phyloP scores from a whole-genome alignment of 2,329 filamentous ascomycete species.

The Sporothrix globosa region DNA sequence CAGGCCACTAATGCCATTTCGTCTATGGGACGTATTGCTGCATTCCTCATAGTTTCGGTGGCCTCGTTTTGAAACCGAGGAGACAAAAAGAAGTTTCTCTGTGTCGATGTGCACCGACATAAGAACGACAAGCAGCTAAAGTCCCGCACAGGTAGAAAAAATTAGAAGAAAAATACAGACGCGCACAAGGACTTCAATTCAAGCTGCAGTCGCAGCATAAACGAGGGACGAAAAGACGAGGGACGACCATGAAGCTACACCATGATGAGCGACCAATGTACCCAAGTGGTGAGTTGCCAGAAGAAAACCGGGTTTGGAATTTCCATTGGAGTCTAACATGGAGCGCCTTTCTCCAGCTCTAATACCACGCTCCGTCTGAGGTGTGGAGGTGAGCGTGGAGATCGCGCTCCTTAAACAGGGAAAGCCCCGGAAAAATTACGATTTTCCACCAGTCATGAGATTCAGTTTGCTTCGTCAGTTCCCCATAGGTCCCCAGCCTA shows the following conservation, averaged over 20 bases:
- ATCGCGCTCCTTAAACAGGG: constrained; percentile 14
- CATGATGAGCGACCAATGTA: neutral
- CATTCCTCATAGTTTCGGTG: neutral
- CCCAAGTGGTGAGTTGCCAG: neutral
- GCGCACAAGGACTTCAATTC: constrained; percentile 13
- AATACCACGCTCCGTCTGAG: constrained; percentile 17
- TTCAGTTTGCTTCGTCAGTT: neutral
- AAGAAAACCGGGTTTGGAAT: constrained; percentile 10
- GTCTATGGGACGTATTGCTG: neutral
- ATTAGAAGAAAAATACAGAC: neutral
- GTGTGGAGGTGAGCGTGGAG: constrained; percentile 23
- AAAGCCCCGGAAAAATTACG: constrained; percentile 25
- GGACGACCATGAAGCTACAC: neutral
- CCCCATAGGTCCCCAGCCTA: constrained; percentile 11
- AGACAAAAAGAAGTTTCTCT: too few relatives aligned
- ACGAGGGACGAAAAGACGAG: neutral
- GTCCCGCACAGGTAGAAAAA: neutral
- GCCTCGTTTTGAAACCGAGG: neutral
- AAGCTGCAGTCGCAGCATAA: neutral
- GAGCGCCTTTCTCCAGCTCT: constrained; percentile 6
- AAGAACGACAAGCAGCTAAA: neutral
- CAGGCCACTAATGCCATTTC: neutral
- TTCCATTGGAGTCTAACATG: neutral
- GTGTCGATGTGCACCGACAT: neutral
- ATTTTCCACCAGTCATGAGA: constrained; percentile 28